Conservation (phyloP, 441 rosid species). For the Biscutella laevigata region DNA sequence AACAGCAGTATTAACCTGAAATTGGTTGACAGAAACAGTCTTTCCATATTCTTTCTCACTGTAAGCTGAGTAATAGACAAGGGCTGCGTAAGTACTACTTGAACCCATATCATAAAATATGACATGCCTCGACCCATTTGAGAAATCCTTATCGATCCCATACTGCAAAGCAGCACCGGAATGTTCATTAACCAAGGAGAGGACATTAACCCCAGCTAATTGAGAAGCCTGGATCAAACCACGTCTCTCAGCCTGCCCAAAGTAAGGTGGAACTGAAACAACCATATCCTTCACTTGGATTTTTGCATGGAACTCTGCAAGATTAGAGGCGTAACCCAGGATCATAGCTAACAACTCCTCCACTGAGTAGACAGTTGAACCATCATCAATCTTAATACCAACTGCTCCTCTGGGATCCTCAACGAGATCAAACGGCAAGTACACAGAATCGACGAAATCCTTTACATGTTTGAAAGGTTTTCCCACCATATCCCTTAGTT, state of each 20-base stretch:
- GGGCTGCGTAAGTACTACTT: slow-evolving; percentile 72
- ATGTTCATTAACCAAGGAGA: slow-evolving; percentile 70
- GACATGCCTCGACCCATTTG: slow-evolving; percentile 76
- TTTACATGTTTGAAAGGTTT: slow-evolving; percentile 62
- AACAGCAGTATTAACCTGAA: slow-evolving; percentile 49
- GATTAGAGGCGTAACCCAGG: slow-evolving; percentile 47
- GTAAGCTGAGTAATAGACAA: slow-evolving; percentile 79
- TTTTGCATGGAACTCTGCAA: slow-evolving; percentile 81
- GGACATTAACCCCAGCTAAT: slow-evolving; percentile 80
- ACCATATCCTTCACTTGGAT: slow-evolving; percentile 58
- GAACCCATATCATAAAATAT: slow-evolving; percentile 94
- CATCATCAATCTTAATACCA: slow-evolving; percentile 49
- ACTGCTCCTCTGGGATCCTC: slow-evolving; percentile 76
- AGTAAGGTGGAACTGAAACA: slow-evolving; percentile 77
- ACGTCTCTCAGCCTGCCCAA: slow-evolving; percentile 88
- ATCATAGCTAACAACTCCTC: slow-evolving; percentile 92
- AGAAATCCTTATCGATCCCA: slow-evolving; percentile 88
- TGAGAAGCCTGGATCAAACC: slow-evolving; percentile 80
- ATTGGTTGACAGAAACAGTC: slow-evolving; percentile 71
- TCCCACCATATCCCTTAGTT: slow-evolving; percentile 69
- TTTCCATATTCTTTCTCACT: slow-evolving; percentile 76
- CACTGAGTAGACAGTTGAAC: slow-evolving; percentile 42
- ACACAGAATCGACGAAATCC: slow-evolving; percentile 45
- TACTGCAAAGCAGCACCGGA: slow-evolving; percentile 97
- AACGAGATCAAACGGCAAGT: slow-evolving; percentile 56